Conservation (phyloP, 2,329 filamentous ascomycete species). For the Coniochaeta sp. region DNA sequence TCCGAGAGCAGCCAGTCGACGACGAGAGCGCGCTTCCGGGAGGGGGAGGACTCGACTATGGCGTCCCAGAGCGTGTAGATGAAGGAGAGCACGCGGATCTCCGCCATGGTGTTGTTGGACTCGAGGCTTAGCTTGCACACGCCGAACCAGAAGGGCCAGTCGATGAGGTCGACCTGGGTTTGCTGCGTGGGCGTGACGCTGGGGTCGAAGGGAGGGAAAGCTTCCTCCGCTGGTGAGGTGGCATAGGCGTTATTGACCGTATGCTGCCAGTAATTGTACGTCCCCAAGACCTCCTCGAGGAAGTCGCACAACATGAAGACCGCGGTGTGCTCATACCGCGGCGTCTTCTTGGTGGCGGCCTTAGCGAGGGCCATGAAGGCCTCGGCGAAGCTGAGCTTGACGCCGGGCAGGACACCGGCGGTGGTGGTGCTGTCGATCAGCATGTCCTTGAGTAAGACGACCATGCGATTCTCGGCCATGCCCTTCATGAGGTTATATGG, state of each 20-base stretch:
- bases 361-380: conserved; percentile 69
- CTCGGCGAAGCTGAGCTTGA: conserved; percentile 66
- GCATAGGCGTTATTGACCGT: conserved; percentile 22
- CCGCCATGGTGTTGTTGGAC: conserved; percentile 83
- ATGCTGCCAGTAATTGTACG: conserved; percentile 42
- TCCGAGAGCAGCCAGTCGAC: conserved; percentile 69
- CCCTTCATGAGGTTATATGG: conserved; percentile 64
- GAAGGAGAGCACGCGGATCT: conserved; percentile 77
- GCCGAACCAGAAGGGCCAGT: conserved; percentile 81
- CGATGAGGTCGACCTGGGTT: conserved; percentile 40
- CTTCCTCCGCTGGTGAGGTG: conserved; percentile 9
- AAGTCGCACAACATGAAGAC: conserved; percentile 92
- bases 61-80: conserved; percentile 75
- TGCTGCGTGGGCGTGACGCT: conserved; percentile 6
- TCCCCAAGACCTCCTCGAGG: conserved; percentile 70
- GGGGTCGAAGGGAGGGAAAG: conserved; percentile 2
- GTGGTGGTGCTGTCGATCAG: conserved; percentile 46
- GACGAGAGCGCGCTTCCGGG: conserved; percentile 64
- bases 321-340: conserved; percentile 72
- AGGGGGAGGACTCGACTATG: conserved; percentile 51
- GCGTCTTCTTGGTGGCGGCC: conserved; percentile 66
- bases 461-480: conserved; percentile 83
- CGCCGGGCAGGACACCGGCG: conserved; percentile 26
- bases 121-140: conserved; percentile 73
- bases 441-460: conserved; percentile 77